A percentile compares a stretch with the other conserved stretches of the same genome.
These are phyloP conservation scores for Xylaria longipes DNA, from an alignment of 495 filamentous ascomycete genomes.

Conservation along the genomic window DNA sequence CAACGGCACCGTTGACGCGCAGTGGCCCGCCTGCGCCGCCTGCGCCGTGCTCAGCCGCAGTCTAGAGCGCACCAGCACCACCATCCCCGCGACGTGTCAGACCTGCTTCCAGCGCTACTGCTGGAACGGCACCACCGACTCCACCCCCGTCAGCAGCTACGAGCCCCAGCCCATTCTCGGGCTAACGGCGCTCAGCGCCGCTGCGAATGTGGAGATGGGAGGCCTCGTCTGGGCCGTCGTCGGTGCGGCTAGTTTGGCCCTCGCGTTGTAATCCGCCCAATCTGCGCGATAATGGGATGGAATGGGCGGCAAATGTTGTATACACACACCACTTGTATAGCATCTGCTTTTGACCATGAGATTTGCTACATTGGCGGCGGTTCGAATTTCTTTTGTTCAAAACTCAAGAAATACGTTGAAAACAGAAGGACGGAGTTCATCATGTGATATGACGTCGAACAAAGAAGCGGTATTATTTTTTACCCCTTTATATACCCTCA, in stretches of 20 bases:
- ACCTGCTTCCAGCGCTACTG: slow-evolving; percentile 83
- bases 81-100: slow-evolving; percentile 69
- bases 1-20: slow-evolving; percentile 72
- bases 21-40: slow-evolving; percentile 82
- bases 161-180: slow-evolving; percentile 36
- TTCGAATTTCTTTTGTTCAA: neutral
- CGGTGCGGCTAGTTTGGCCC: slow-evolving; percentile 2
- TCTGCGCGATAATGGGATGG: neutral
- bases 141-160: slow-evolving; percentile 42
- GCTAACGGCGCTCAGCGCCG: slow-evolving; percentile 16
- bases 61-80: slow-evolving; percentile 68
- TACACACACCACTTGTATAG: slow-evolving; percentile 12
- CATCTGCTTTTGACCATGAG: neutral
- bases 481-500: slow-evolving; percentile 1
- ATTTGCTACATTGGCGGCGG: neutral
- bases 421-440: neutral
- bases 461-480: neutral
- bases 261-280: slow-evolving; percentile 7
- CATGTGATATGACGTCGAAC: neutral
- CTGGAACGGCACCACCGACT: slow-evolving; percentile 78
- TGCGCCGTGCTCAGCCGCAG: slow-evolving; percentile 86
- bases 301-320: neutral
- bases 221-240: slow-evolving; percentile 1
- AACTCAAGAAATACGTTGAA: neutral
- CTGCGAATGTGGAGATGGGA: neutral